Evolutionary conservation across 495 filamentous ascomycete species (phyloP), one percentile per base, ranked within the genome.

Genomic region (Geopyxis carbonaria): DNA sequence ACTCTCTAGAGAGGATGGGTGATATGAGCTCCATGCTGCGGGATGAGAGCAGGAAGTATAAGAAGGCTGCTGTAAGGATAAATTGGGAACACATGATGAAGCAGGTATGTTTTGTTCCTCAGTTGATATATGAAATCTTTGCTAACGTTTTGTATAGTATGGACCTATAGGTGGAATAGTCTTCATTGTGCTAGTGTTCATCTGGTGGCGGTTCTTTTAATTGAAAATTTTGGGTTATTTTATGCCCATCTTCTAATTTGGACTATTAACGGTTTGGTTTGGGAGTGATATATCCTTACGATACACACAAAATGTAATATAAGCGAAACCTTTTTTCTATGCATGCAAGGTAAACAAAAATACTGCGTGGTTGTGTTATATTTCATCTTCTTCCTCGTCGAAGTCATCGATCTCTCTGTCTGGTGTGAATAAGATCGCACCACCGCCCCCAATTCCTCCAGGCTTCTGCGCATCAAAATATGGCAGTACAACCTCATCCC

Each of bases 381-480:
- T 85, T 59, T 97, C 91, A 65, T 97, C 89, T 55, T 97, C 91
- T 61, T 95, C 91, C 45, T 95, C 89, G 55, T 97, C 89, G 59
- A 93, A 97, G 60, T 97, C 91, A 63, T 97, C 89, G 20, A 51
- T 48, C 63, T 93, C 91, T 37, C 72, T 70, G 21, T 87, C 89
- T 76, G 94, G 89, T 37, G 93, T 86, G 61, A 95, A 95, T 50
- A 97, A 52, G 38, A 97, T 97, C 45, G 86, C 67, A 0, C 91
- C 89, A 13, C 77, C 77, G 9, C 87, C 82, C 9, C 79, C 80
- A 0, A 75, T 76, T 0, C 74, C 75, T 25, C 76, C 62, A 22
- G 75, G 75, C 31, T 69, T 73, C 69, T 97, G 89, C 11, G 89
- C 87, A 65, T 95, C 89, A 51, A 86, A 87, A 59, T 94, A 94